phyloP scores from a whole-genome alignment of 164 flowering plant species.

The Magnolia sinica region DNA sequence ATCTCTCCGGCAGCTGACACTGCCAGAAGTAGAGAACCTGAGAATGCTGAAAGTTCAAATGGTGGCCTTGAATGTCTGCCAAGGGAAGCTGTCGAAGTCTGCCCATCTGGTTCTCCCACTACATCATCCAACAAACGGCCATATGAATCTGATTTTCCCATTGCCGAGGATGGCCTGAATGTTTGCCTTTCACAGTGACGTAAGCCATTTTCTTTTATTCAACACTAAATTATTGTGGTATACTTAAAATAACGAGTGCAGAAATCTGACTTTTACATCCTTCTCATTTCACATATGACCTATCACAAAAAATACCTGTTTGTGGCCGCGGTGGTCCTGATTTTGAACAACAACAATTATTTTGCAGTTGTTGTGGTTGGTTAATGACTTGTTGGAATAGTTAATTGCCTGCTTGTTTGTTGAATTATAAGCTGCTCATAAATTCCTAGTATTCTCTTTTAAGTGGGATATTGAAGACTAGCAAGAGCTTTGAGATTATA shows the following conservation, averaged over 20 bases:
- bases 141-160: constrained; percentile 20
- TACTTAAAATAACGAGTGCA: background rate
- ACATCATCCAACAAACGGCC: constrained; percentile 22
- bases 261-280: background rate
- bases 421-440: no score
- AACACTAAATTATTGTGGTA: background rate
- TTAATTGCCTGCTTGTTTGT: background rate
- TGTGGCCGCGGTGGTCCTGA: background rate
- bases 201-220: constrained; percentile 27
- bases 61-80: constrained; percentile 11
- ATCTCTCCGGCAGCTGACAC: constrained; percentile 25
- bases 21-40: constrained; percentile 26
- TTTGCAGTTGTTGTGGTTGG: background rate
- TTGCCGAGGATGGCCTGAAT: constrained; percentile 26
- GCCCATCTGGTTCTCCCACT: constrained; percentile 15
- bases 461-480: no score
- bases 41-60: constrained; percentile 19
- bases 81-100: constrained; percentile 23
- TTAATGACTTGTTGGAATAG: background rate
- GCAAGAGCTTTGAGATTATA: background rate
- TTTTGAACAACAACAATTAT: background rate
- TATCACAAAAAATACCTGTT: no score
- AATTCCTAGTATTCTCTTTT: no score
- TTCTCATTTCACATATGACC: background rate
- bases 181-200: constrained; percentile 42